A percentile compares a stretch with the other conserved stretches of the same genome.
These are phyloP conservation scores for Backusella westeae DNA, from an alignment of 192 early-diverging fungal genomes.

Conservation along the genomic window DNA sequence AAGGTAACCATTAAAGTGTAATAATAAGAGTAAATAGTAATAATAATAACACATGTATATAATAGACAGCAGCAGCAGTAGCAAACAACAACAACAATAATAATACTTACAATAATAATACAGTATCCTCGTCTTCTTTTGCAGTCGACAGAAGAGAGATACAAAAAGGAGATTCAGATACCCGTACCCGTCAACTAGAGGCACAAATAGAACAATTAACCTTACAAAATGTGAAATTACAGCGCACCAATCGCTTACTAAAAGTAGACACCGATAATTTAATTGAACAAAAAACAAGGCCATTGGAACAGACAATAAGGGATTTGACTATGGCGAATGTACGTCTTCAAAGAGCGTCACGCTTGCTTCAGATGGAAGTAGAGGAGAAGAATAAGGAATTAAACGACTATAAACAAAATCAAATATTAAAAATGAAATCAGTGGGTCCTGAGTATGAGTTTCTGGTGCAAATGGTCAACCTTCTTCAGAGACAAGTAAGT, in stretches of 20 bases:
- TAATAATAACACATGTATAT: background rate
- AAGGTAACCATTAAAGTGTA: background rate
- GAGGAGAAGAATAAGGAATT: constrained; percentile 33
- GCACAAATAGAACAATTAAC: constrained; percentile 37
- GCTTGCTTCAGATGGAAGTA: constrained; percentile 31
- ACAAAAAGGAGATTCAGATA: constrained; percentile 32
- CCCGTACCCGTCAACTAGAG: constrained; percentile 34
- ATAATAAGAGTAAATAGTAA: background rate
- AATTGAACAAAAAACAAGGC: constrained; percentile 38
- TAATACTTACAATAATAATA: background rate
- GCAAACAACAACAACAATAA: background rate
- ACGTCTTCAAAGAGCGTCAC: constrained; percentile 31
- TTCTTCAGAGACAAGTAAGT: constrained; percentile 41
- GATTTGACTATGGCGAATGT: constrained; percentile 33
- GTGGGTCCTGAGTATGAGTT: constrained; percentile 44
- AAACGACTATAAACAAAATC: constrained; percentile 19
- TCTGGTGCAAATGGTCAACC: constrained; percentile 41
- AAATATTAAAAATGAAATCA: constrained; percentile 29
- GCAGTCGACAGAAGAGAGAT: constrained; percentile 26
- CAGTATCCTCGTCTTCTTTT: background rate
- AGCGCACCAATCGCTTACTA: constrained; percentile 37
- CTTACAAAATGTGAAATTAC: constrained; percentile 39
- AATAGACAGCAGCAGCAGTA: background rate
- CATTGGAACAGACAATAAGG: constrained; percentile 28
- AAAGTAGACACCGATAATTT: constrained; percentile 43